A percentile compares a stretch with the other conserved stretches of the same genome.
These are phyloP conservation scores for Circinella minor DNA, from an alignment of 371 early-diverging fungal genomes.

Conservation along the genomic window DNA sequence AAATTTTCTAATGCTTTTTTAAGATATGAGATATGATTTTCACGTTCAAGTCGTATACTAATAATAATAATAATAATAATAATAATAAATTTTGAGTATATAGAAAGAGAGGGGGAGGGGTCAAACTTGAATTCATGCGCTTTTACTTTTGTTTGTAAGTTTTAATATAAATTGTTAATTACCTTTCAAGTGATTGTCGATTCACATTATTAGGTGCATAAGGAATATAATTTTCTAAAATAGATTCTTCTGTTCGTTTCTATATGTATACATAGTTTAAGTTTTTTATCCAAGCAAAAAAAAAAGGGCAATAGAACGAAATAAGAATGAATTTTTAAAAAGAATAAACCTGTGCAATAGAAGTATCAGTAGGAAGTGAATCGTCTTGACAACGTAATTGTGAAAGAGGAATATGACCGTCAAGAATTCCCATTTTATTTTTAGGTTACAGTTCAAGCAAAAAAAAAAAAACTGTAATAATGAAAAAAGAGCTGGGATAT, in stretches of 20 bases:
- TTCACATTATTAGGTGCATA: slow-evolving; percentile 37
- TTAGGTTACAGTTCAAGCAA: background rate
- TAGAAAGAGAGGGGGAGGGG: background rate
- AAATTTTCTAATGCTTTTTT: slow-evolving; percentile 55
- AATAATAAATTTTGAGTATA: too few species aligned
- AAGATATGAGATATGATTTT: slow-evolving; percentile 66
- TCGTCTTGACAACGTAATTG: slow-evolving; percentile 50
- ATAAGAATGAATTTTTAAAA: background rate
- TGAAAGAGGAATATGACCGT: slow-evolving; percentile 26
- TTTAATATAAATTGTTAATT: too few species aligned
- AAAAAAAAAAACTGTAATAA: too few species aligned
- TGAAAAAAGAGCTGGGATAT: too few species aligned
- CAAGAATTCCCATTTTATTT: slow-evolving; percentile 37
- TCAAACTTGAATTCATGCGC: background rate
- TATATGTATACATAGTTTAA: slow-evolving; percentile 1
- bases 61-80: too few species aligned
- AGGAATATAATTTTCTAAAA: slow-evolving; percentile 36
- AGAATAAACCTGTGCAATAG: slow-evolving; percentile 54
- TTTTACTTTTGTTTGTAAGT: too few species aligned
- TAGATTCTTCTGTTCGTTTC: slow-evolving; percentile 42
- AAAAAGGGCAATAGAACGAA: too few species aligned
- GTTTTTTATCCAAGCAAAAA: background rate
- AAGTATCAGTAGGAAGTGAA: slow-evolving; percentile 52
- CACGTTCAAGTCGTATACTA: slow-evolving; percentile 54
- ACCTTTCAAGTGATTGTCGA: slow-evolving; percentile 31